Evolutionary conservation across 179 eudicot genomes (phyloP).

Genomic region (Drosera spatulata): DNA sequence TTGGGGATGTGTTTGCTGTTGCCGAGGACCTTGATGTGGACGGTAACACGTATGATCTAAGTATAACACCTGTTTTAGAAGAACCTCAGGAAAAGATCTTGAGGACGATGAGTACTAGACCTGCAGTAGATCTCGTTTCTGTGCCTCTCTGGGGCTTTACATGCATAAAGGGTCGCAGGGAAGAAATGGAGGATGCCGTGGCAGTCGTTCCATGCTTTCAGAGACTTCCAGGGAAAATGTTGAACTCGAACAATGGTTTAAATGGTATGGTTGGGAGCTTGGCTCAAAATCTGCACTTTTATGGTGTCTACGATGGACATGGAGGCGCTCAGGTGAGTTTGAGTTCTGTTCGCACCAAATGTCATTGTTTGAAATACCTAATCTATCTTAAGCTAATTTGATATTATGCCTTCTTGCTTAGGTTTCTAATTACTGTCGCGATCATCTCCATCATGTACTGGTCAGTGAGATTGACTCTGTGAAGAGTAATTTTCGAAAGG

Average conservation of each 20-base stretch:
- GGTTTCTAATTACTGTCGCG: constrained; percentile 58
- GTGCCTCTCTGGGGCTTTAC: constrained; percentile 51
- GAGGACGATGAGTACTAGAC: constrained; percentile 22
- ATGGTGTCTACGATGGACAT: constrained; percentile 74
- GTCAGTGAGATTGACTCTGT: constrained; percentile 33
- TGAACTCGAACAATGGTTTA: constrained; percentile 17
- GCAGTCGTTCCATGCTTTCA: constrained; percentile 38
- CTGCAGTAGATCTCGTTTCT: constrained; percentile 15
- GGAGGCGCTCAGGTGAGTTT: constrained; percentile 55
- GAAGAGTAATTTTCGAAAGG: constrained; percentile 14
- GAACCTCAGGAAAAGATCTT: constrained; percentile 22
- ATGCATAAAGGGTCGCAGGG: constrained; percentile 43
- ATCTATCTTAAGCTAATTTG: background rate
- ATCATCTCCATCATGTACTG: constrained; percentile 44
- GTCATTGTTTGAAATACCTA: background rate
- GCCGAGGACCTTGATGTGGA: constrained; percentile 35
- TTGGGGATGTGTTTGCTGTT: constrained; percentile 20
- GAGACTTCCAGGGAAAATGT: constrained; percentile 39
- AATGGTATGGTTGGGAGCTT: constrained; percentile 26
- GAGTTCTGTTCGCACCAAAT: constrained; percentile 3
- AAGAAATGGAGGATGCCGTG: constrained; percentile 63
- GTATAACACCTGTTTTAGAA: constrained; percentile 14
- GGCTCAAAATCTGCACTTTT: constrained; percentile 32
- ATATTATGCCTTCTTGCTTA: constrained; percentile 10
- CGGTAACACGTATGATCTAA: constrained; percentile 16